These are phyloP conservation scores for Colletotrichum tamarilloi DNA, from an alignment of 2,329 filamentous ascomycete genomes.

Conservation along the genomic window DNA sequence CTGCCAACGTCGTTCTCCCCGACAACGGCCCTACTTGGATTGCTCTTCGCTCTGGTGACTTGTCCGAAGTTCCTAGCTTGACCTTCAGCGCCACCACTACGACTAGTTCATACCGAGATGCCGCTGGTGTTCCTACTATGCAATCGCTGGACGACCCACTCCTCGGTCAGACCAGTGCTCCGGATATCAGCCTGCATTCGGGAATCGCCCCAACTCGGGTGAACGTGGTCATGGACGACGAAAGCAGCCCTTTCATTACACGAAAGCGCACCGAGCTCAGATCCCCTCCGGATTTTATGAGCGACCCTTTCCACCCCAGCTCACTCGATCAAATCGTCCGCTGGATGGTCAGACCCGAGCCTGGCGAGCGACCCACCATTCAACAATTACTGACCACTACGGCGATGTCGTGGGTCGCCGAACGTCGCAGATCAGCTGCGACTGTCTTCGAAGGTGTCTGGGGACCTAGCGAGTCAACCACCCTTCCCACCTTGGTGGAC, in stretches of 20 bases:
- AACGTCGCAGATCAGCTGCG: constrained; percentile 84
- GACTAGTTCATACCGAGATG: constrained; percentile 30
- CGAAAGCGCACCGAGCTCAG: constrained; percentile 60
- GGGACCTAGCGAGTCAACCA: constrained; percentile 76
- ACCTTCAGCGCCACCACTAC: constrained; percentile 76
- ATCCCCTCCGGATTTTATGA: constrained; percentile 88
- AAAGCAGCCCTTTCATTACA: constrained; percentile 44
- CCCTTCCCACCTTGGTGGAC: constrained; percentile 48
- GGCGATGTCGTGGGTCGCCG: constrained; percentile 83
- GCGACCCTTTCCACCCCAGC: constrained; percentile 75
- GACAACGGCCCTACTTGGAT: constrained; percentile 95
- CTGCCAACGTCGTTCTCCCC: constrained; percentile 91
- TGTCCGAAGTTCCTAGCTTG: constrained; percentile 88
- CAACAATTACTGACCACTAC: constrained; percentile 78
- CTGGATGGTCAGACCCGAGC: constrained; percentile 87
- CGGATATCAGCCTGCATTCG: constrained; percentile 40
- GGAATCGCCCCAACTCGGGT: constrained; percentile 47
- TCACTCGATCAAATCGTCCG: constrained; percentile 87
- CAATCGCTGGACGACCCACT: constrained; percentile 33
- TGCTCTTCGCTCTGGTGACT: constrained; percentile 87
- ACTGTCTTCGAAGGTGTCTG: constrained; percentile 97
- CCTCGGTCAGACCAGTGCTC: constrained; percentile 30
- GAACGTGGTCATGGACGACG: constrained; percentile 45
- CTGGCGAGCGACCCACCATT: constrained; percentile 77
- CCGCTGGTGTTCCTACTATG: constrained; percentile 35